Evolutionary conservation across 257 asterid genomes (phyloP).

Genomic region (Solanum microdontum): DNA sequence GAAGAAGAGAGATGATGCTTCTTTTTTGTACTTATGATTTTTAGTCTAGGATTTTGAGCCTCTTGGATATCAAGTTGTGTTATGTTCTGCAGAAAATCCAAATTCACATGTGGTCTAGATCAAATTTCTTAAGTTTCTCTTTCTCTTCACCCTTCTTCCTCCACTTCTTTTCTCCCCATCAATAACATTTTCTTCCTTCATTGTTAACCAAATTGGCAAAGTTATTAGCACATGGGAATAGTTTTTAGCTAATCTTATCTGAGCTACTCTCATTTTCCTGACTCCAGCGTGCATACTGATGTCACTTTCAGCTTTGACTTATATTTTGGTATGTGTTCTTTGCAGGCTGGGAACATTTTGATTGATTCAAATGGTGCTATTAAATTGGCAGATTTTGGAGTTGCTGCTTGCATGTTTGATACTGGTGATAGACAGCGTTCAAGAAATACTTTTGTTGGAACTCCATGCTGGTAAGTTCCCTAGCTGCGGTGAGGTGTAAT

Average conservation of each 20-base stretch:
- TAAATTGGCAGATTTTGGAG: constrained; percentile 97
- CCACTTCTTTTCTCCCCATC: background rate
- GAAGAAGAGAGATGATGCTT: background rate
- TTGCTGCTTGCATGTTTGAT: constrained; percentile 94
- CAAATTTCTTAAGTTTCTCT: background rate
- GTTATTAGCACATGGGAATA: background rate
- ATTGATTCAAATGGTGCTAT: constrained; percentile 70
- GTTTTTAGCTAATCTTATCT: background rate
- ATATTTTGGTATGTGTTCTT: background rate
- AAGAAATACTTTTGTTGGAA: constrained; percentile 96
- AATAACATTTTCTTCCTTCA: background rate
- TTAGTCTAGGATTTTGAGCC: background rate
- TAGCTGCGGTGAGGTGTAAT: background rate
- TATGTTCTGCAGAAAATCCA: background rate
- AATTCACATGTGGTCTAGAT: background rate
- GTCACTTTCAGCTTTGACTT: background rate
- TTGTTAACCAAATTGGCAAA: background rate
- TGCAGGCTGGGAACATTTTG: constrained; percentile 95
- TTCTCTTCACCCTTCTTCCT: background rate
- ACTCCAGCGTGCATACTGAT: background rate
- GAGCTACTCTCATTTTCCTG: background rate
- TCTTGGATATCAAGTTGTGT: background rate
- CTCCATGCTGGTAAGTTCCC: constrained; percentile 84
- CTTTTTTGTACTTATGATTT: background rate
- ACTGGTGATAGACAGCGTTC: constrained; percentile 97